Evolutionary conservation across 192 early-diverging fungal genomes (phyloP).

Genomic region (Backusella tuberculispora): DNA sequence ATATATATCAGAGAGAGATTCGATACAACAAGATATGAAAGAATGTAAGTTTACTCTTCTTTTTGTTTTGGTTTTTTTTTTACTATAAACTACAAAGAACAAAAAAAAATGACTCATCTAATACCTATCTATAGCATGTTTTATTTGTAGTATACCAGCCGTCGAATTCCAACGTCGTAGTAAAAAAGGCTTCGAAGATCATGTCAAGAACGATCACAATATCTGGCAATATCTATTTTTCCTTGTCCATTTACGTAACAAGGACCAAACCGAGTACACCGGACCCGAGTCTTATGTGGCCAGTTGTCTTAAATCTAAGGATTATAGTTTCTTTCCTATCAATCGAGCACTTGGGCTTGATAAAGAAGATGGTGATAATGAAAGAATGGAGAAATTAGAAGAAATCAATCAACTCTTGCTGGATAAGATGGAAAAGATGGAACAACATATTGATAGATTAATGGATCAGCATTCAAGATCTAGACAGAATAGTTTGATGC

Average conservation of each 20-base stretch:
- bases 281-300: conserved; percentile 35
- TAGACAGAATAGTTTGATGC: conserved; percentile 25
- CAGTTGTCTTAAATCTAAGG: conserved; percentile 20
- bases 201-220: conserved; percentile 36
- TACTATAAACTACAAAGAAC: not conserved
- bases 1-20: conserved; percentile 20
- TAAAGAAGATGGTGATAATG: conserved; percentile 24
- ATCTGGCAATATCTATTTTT: conserved; percentile 39
- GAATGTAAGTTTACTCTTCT: conserved; percentile 21
- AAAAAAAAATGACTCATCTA: not conserved
- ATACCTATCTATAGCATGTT: conserved; percentile 19
- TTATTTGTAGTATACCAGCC: conserved; percentile 35
- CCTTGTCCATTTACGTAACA: conserved; percentile 29
- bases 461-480: conserved; percentile 14
- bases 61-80: too few species aligned
- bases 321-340: conserved; percentile 37
- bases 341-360: conserved; percentile 28
- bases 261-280: conserved; percentile 29
- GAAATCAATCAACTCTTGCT: conserved; percentile 25
- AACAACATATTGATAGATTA: conserved; percentile 23
- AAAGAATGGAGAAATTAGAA: conserved; percentile 28
- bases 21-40: conserved; percentile 36
- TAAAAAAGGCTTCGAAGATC: conserved; percentile 33
- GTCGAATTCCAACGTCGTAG: conserved; percentile 35
- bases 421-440: conserved; percentile 21